Conservation (phyloP, 1,139 yeast species). For the Yamadazyma friedrichii region DNA sequence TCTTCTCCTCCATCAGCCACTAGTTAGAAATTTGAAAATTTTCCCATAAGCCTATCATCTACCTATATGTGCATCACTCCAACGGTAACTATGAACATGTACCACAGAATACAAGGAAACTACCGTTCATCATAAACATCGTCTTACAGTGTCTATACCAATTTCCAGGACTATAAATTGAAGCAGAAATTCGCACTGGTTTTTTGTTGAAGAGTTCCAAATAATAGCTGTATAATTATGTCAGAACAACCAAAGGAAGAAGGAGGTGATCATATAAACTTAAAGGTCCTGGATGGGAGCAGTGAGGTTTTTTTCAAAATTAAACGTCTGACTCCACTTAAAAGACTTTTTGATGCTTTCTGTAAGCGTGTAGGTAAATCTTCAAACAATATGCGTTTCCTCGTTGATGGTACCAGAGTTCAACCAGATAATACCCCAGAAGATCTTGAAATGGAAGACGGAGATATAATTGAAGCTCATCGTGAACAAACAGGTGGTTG, state of each 20-base stretch:
- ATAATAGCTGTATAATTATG: conserved; percentile 8
- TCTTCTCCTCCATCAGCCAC: no score
- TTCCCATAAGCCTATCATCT: no score
- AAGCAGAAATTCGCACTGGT: no score
- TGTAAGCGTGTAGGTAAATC: conserved; percentile 97
- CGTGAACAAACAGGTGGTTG: conserved; percentile 83
- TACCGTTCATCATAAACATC: no score
- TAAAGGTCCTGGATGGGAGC: conserved; percentile 90
- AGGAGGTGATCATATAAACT: conserved; percentile 76
- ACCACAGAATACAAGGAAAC: no score
- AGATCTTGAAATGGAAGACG: conserved; percentile 87
- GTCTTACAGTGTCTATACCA: no score
- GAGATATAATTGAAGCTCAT: conserved; percentile 97
- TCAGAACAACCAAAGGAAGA: conserved; percentile 46
- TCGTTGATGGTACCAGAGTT: conserved; percentile 91
- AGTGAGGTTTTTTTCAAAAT: conserved; percentile 96
- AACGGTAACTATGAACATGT: no score
- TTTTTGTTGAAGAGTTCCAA: no score
- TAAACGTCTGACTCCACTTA: conserved; percentile 88
- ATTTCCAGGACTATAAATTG: no score
- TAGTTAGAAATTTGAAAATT: no score
- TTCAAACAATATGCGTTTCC: conserved; percentile 76
- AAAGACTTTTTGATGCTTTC: conserved; percentile 95
- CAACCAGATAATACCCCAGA: conserved; percentile 90
- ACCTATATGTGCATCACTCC: no score